Evolutionary conservation across 2,329 filamentous ascomycete genomes (phyloP).

Genomic region (Stromatinia cepivora): DNA sequence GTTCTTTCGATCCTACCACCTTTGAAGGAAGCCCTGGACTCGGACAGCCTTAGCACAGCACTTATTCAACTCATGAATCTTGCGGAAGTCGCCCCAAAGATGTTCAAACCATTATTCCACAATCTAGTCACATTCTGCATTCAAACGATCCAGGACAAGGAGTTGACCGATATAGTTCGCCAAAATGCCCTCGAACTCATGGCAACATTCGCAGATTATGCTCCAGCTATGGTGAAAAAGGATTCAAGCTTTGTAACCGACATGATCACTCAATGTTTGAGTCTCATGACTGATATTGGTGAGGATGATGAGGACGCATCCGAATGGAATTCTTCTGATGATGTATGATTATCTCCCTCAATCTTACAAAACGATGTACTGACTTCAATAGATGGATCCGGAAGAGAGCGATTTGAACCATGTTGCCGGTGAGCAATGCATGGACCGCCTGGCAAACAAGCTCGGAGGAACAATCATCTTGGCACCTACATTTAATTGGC

Average conservation of each 20-base stretch:
- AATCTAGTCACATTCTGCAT: slow-evolving; percentile 91
- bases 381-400: slow-evolving; percentile 67
- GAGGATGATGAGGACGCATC: slow-evolving; percentile 90
- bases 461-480: slow-evolving; percentile 92
- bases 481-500: slow-evolving; percentile 92
- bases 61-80: slow-evolving; percentile 90
- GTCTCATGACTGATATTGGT: slow-evolving; percentile 96
- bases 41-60: slow-evolving; percentile 86
- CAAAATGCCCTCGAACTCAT: slow-evolving; percentile 97
- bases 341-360: slow-evolving; percentile 52
- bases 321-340: slow-evolving; percentile 91
- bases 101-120: slow-evolving; percentile 95
- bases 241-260: slow-evolving; percentile 88
- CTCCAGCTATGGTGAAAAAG: slow-evolving; percentile 91
- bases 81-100: slow-evolving; percentile 90
- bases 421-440: slow-evolving; percentile 95
- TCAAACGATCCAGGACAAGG: slow-evolving; percentile 93
- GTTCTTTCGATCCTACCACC: slow-evolving; percentile 93
- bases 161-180: slow-evolving; percentile 82
- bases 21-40: slow-evolving; percentile 87
- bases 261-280: slow-evolving; percentile 98
- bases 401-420: slow-evolving; percentile 98
- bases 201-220: slow-evolving; percentile 96
- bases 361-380: slow-evolving; percentile 37
- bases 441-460: slow-evolving; percentile 97